Evolutionary conservation across 2,329 filamentous ascomycete genomes (phyloP).

Genomic region (Bipolaris sorokiniana): DNA sequence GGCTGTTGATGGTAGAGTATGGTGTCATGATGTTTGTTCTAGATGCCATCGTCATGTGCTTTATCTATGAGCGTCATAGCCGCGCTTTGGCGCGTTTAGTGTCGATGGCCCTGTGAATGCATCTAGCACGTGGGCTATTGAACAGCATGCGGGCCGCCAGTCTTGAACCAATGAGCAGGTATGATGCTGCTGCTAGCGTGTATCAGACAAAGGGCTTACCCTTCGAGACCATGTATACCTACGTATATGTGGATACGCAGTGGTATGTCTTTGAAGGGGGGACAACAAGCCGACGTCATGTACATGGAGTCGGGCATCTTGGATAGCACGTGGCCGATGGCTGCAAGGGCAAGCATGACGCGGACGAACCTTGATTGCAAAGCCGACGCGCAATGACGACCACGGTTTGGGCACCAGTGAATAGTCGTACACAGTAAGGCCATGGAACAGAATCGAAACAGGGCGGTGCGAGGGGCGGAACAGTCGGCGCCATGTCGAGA

Average conservation of each 20-base stretch:
- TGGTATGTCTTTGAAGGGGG: neutral
- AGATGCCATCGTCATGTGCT: neutral
- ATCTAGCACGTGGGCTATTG: neutral
- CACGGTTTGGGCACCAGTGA: neutral
- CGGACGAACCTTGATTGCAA: constrained; percentile 4
- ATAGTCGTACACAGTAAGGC: neutral
- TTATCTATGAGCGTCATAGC: neutral
- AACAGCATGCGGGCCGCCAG: constrained; percentile 6
- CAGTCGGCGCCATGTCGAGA: neutral
- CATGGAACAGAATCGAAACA: constrained; percentile 1
- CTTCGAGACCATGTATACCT: neutral
- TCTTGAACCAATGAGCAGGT: neutral
- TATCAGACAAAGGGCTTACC: constrained; percentile 3
- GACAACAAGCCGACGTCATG: constrained; percentile 11
- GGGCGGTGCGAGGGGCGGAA: neutral
- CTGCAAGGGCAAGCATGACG: constrained; percentile 8
- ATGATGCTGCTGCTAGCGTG: neutral
- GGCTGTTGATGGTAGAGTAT: neutral
- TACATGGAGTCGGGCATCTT: neutral
- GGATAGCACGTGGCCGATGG: constrained; percentile 5
- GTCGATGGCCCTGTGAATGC: neutral
- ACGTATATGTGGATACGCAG: too few species aligned
- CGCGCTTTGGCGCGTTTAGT: neutral
- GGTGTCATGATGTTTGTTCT: constrained; percentile 2
- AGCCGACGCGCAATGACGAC: neutral